A percentile compares a stretch with the other conserved stretches of the same genome.
Conservation (phyloP, 2,329 filamentous ascomycete genomes). For the Curvularia eragrostidis region DNA sequence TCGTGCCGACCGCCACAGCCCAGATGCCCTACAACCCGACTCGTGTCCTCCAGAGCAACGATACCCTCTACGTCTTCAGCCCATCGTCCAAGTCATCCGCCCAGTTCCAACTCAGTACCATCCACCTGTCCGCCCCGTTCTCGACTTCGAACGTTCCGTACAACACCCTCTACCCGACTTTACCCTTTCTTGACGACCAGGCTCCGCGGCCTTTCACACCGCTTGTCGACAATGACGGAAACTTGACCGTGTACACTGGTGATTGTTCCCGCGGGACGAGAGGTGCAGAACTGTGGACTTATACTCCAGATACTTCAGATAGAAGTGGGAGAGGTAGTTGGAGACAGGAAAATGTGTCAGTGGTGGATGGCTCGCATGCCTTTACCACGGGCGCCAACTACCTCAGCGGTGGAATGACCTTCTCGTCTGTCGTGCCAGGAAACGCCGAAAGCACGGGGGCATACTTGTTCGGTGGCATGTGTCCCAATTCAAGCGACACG, state of each 20-base stretch:
- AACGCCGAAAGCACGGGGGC: conserved; percentile 62
- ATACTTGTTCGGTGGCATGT: conserved; percentile 92
- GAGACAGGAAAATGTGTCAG: conserved; percentile 53
- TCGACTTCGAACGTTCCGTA: conserved; percentile 53
- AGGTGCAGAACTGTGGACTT: conserved; percentile 71
- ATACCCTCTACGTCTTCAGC: conserved; percentile 73
- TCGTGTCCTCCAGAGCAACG: conserved; percentile 66
- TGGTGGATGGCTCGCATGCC: conserved; percentile 44
- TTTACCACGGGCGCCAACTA: conserved; percentile 60
- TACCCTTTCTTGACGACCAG: conserved; percentile 67
- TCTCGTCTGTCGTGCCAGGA: conserved; percentile 67
- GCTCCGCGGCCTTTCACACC: conserved; percentile 69
- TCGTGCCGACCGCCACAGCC: conserved; percentile 29
- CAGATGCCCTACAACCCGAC: conserved; percentile 80
- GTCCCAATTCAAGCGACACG: conserved; percentile 57
- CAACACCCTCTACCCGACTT: conserved; percentile 60
- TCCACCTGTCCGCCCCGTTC: conserved; percentile 70
- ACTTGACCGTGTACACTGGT: conserved; percentile 76
- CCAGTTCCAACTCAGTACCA: conserved; percentile 63
- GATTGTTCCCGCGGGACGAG: conserved; percentile 66
- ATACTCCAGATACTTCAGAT: conserved; percentile 57
- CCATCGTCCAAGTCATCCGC: conserved; percentile 57
- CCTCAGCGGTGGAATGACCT: conserved; percentile 68
- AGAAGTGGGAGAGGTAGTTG: conserved; percentile 62
- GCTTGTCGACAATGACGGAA: conserved; percentile 69